Evolutionary conservation across 2,329 filamentous ascomycete genomes (phyloP).

Genomic region (Purpureocillium takamizusanense): DNA sequence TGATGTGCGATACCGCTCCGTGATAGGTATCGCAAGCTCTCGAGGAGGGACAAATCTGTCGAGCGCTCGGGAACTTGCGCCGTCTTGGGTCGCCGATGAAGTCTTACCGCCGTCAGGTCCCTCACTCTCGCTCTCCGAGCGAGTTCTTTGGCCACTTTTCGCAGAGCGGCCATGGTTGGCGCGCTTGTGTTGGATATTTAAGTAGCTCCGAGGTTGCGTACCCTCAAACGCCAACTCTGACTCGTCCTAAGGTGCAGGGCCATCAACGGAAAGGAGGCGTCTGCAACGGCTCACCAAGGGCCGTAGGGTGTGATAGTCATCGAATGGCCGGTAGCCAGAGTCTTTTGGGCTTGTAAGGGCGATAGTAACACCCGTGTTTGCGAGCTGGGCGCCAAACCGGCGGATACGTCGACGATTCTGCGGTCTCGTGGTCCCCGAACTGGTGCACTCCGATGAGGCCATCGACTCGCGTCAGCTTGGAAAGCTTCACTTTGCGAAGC

Average conservation of each 20-base stretch:
- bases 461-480: background rate
- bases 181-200: too few species aligned
- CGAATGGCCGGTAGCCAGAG: constrained; percentile 19
- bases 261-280: constrained; percentile 2
- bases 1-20: constrained; percentile 36
- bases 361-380: background rate
- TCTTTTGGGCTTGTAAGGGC: constrained; percentile 12
- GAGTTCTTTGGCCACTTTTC: too few species aligned
- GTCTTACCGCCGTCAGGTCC: constrained; percentile 1
- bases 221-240: background rate
- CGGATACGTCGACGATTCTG: background rate
- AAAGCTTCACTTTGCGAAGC: too few species aligned
- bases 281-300: background rate
- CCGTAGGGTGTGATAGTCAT: constrained; percentile 4
- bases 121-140: too few species aligned
- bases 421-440: background rate
- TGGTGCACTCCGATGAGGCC: background rate
- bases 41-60: constrained; percentile 45
- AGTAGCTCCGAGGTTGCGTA: too few species aligned
- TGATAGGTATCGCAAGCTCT: constrained; percentile 20
- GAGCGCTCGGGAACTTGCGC: constrained; percentile 13
- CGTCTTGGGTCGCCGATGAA: constrained; percentile 1
- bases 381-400: background rate
- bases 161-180: too few species aligned
- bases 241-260: constrained; percentile 4